Percentiles rank a stretch among this genome's conserved stretches.
These are phyloP conservation scores for Chimonanthus praecox DNA, from an alignment of 164 flowering plant genomes.

Conservation along the genomic window DNA sequence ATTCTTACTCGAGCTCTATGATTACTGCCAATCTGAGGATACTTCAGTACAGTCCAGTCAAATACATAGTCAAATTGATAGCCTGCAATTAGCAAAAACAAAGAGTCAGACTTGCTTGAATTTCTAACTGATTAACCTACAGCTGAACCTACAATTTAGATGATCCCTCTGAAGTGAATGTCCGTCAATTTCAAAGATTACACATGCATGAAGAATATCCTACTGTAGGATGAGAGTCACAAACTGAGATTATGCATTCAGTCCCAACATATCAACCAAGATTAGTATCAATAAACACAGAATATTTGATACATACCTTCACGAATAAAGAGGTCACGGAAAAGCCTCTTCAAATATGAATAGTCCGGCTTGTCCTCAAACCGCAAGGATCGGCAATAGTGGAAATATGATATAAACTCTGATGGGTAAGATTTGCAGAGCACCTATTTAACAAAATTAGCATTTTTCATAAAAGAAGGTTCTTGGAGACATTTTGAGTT, in stretches of 20 bases:
- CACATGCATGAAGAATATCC: background rate
- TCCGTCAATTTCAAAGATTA: background rate
- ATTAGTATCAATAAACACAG: background rate
- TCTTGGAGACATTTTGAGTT: background rate
- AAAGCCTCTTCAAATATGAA: constrained; percentile 52
- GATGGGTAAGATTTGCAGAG: constrained; percentile 48
- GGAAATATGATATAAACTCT: constrained; percentile 48
- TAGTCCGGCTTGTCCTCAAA: constrained; percentile 61
- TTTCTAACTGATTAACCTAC: too few species aligned
- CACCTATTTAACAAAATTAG: constrained; percentile 21
- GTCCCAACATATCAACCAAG: background rate
- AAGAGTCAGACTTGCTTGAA: background rate
- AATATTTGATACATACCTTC: constrained; percentile 31
- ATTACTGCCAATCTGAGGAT: constrained; percentile 41
- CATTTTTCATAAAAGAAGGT: background rate
- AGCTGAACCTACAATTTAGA: background rate
- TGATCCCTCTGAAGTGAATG: background rate
- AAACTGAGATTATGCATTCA: background rate
- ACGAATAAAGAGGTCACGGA: constrained; percentile 45
- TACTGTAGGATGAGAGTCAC: background rate
- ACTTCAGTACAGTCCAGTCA: constrained; percentile 55
- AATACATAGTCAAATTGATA: constrained; percentile 53
- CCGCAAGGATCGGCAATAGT: constrained; percentile 49
- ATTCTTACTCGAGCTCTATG: constrained; percentile 35
- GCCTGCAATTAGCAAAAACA: constrained; percentile 19